phyloP scores from a whole-genome alignment of 495 filamentous ascomycete genomes.

The Alectoria sarmentosa region DNA sequence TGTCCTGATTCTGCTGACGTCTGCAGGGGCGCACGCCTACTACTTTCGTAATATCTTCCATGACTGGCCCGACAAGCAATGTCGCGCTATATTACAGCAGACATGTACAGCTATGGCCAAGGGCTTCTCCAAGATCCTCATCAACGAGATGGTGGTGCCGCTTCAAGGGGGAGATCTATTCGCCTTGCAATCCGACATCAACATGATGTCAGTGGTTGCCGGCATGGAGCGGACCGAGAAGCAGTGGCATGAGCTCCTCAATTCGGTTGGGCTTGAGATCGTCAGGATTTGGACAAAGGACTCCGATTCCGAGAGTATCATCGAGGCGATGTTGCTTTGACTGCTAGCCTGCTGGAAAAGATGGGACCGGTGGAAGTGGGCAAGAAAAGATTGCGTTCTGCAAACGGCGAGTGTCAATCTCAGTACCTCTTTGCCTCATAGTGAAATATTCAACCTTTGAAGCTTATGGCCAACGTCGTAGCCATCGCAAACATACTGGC shows the following conservation, averaged over 20 bases:
- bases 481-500: too few species aligned
- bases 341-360: too few species aligned
- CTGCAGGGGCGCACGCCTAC: constrained; percentile 46
- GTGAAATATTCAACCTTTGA: too few species aligned
- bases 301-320: neutral
- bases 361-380: too few species aligned
- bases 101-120: constrained; percentile 34
- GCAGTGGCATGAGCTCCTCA: constrained; percentile 28
- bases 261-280: constrained; percentile 26
- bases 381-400: too few species aligned
- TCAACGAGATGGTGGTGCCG: constrained; percentile 42
- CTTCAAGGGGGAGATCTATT: constrained; percentile 1
- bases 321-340: too few species aligned
- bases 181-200: constrained; percentile 32
- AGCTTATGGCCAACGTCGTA: too few species aligned
- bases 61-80: constrained; percentile 40
- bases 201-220: constrained; percentile 27
- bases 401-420: too few species aligned
- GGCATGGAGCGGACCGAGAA: constrained; percentile 28
- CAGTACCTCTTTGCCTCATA: too few species aligned
- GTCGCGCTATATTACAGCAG: constrained; percentile 34
- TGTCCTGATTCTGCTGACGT: too few species aligned
- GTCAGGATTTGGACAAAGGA: constrained; percentile 16
- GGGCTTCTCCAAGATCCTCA: constrained; percentile 37
- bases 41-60: constrained; percentile 44